phyloP scores from a whole-genome alignment of 257 asterid genomes.

The Echites panduratus region DNA sequence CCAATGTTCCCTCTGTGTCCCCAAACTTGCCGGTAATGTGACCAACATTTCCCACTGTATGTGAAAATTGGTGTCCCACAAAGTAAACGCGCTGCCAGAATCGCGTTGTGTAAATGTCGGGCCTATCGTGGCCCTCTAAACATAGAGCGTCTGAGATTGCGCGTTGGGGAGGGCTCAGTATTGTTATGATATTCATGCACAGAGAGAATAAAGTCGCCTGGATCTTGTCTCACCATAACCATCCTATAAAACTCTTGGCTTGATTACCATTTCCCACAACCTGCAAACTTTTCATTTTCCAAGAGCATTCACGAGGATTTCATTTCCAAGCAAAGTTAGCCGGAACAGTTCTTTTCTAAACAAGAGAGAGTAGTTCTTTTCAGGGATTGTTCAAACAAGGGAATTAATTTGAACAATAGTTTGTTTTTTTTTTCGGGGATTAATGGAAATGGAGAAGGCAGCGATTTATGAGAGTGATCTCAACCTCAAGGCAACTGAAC shows the following conservation, averaged over 20 bases:
- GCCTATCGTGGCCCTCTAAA: no score
- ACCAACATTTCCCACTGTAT: constrained; percentile 33
- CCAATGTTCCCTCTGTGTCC: constrained; percentile 37
- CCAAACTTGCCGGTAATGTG: constrained; percentile 29
- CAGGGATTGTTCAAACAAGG: background rate
- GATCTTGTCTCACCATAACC: constrained; percentile 22
- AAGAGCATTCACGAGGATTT: background rate
- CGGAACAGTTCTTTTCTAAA: background rate
- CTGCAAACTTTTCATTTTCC: background rate
- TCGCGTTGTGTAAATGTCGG: constrained; percentile 10
- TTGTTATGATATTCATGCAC: constrained; percentile 46
- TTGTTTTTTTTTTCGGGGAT: background rate
- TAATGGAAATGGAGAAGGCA: constrained; percentile 26
- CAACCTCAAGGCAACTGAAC: constrained; percentile 67
- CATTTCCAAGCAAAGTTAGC: background rate
- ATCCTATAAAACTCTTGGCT: constrained; percentile 25
- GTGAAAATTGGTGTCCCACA: constrained; percentile 3
- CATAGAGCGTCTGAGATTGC: constrained; percentile 10
- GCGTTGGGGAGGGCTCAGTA: constrained; percentile 10
- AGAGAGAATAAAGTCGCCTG: constrained; percentile 35
- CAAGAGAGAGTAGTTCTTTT: background rate
- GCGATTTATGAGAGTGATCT: constrained; percentile 36
- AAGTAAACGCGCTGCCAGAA: constrained; percentile 7
- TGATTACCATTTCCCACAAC: constrained; percentile 5
- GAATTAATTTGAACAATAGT: background rate